Conservation (phyloP, 1,139 yeast species). For the Saccharomyces hybrid region DNA sequence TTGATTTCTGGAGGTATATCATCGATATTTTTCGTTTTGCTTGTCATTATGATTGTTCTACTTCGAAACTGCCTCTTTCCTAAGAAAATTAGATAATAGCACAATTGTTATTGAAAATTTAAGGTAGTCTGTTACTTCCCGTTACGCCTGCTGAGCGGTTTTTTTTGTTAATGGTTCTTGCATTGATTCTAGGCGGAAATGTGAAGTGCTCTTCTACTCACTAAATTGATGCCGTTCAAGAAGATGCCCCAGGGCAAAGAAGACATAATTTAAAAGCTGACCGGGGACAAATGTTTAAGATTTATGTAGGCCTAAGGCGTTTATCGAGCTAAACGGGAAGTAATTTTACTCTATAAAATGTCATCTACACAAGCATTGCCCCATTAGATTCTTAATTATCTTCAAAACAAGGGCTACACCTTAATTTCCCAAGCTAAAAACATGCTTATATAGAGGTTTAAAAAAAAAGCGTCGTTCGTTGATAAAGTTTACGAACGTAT, state of each 20-base stretch:
- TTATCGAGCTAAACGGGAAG: background rate
- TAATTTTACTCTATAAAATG: background rate
- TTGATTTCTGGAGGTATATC: conserved; percentile 37
- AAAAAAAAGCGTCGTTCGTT: background rate
- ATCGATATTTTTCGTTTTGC: background rate
- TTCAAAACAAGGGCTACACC: background rate
- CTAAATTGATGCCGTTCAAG: conserved; percentile 1
- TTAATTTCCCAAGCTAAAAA: background rate
- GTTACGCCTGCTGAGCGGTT: background rate
- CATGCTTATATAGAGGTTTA: background rate
- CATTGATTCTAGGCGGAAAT: background rate
- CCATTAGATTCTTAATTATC: background rate
- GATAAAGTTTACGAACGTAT: background rate
- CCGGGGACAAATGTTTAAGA: background rate
- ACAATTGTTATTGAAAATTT: background rate
- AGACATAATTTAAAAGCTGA: background rate
- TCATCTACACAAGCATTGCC: background rate
- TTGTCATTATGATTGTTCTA: background rate
- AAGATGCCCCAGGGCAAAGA: background rate
- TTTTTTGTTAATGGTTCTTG: background rate
- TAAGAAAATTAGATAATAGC: background rate
- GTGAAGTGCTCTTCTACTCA: background rate
- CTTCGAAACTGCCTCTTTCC: background rate
- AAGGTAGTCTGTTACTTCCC: background rate
- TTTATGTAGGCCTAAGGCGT: background rate